A percentile compares a stretch with the other conserved stretches of the same genome.
Evolutionary conservation across 331 rosid species (phyloP).

Genomic region (Arachis monticola): DNA sequence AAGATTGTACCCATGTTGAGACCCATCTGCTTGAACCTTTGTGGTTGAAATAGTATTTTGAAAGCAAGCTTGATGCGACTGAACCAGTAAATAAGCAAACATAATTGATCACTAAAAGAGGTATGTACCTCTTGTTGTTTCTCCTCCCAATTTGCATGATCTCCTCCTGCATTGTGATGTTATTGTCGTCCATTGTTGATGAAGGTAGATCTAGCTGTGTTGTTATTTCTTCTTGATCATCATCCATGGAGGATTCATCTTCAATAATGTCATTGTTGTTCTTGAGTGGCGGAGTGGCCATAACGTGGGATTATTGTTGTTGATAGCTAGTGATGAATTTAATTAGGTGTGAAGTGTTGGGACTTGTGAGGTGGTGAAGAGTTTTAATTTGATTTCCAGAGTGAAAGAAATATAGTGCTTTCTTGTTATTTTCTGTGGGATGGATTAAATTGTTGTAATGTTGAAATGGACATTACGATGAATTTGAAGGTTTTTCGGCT

Average conservation of each 20-base stretch:
- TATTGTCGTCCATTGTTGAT: not conserved
- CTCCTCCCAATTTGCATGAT: not conserved
- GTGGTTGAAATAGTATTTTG: constrained; percentile 65
- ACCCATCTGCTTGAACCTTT: constrained; percentile 64
- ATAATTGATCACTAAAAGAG: constrained; percentile 51
- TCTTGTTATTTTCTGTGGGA: too few species aligned
- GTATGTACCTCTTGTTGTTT: constrained; percentile 37
- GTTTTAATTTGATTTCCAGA: too few species aligned
- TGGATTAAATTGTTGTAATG: not conserved
- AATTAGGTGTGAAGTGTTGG: not conserved
- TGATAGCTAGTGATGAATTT: not conserved
- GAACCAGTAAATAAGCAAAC: constrained; percentile 57
- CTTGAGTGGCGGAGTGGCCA: not conserved
- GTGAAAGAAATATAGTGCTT: too few species aligned
- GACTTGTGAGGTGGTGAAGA: not conserved
- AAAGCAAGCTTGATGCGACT: constrained; percentile 54
- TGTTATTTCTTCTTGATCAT: not conserved
- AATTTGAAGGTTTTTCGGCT: not conserved
- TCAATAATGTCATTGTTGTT: constrained; percentile 5
- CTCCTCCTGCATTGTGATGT: not conserved
- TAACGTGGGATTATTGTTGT: too few species aligned
- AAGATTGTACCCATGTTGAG: constrained; percentile 62
- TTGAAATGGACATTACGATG: not conserved
- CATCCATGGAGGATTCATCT: not conserved
- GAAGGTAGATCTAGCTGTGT: not conserved